phyloP scores from a whole-genome alignment of 306 rosid species.

The Rubus idaeus region DNA sequence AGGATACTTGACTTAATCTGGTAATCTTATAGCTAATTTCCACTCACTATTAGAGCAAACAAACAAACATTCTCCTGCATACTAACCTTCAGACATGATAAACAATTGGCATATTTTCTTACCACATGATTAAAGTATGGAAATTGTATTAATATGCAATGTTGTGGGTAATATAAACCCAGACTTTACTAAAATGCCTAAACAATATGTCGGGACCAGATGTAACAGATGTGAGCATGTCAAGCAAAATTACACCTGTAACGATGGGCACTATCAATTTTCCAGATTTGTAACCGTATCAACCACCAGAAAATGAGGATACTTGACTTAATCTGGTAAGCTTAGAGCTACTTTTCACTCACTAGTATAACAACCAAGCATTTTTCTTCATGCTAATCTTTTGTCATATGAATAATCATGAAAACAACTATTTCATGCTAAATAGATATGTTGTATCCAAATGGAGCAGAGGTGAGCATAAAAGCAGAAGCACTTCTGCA shows the following conservation, averaged over 20 bases:
- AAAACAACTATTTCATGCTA: neutral
- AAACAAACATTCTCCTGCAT: neutral
- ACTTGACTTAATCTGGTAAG: slow-evolving; percentile 35
- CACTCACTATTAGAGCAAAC: neutral
- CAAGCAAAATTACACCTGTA: slow-evolving; percentile 34
- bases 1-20: slow-evolving; percentile 39
- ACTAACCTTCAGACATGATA: neutral
- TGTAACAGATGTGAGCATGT: slow-evolving; percentile 46
- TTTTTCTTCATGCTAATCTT: too few species aligned
- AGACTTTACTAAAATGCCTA: neutral
- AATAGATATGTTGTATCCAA: neutral
- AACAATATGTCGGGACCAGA: slow-evolving; percentile 34
- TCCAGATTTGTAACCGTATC: slow-evolving; percentile 49
- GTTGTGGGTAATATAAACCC: neutral
- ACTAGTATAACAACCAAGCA: too few species aligned
- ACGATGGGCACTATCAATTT: slow-evolving; percentile 39
- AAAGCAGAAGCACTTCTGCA: neutral
- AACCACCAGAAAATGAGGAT: slow-evolving; percentile 6
- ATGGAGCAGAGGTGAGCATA: slow-evolving; percentile 7
- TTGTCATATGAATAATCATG: neutral
- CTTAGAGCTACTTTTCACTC: neutral
- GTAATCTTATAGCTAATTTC: neutral
- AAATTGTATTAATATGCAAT: neutral
- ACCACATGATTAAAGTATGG: neutral
- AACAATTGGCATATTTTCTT: too few species aligned